These are phyloP conservation scores for Claviceps humidiphila DNA, from an alignment of 2,329 filamentous ascomycete species.

Conservation along the genomic window DNA sequence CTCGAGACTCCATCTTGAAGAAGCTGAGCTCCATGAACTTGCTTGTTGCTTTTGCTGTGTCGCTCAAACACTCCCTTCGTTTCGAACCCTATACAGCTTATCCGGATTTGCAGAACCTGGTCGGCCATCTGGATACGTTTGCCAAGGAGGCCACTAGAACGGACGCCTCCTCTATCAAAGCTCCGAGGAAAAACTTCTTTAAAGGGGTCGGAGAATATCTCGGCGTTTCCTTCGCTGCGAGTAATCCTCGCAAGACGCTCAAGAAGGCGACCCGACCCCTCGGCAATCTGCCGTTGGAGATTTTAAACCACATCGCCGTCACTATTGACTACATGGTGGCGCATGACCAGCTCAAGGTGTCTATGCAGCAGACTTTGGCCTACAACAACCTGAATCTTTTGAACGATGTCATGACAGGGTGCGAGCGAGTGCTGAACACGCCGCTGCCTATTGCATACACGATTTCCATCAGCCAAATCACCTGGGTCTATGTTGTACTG, in stretches of 20 bases:
- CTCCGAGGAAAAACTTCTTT: slow-evolving; percentile 36
- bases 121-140: slow-evolving; percentile 63
- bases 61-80: slow-evolving; percentile 70
- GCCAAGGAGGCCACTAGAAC: slow-evolving; percentile 40
- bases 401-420: slow-evolving; percentile 59
- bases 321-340: slow-evolving; percentile 50
- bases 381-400: slow-evolving; percentile 49
- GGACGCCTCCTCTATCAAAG: slow-evolving; percentile 19
- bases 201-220: slow-evolving; percentile 60
- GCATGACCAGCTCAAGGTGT: slow-evolving; percentile 40
- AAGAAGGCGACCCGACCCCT: slow-evolving; percentile 61
- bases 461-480: slow-evolving; percentile 76
- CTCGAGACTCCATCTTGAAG: slow-evolving; percentile 53
- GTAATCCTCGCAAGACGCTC: slow-evolving; percentile 65
- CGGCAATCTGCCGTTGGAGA: slow-evolving; percentile 74
- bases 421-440: slow-evolving; percentile 69
- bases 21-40: slow-evolving; percentile 69
- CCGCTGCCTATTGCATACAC: slow-evolving; percentile 72
- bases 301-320: slow-evolving; percentile 57
- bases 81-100: slow-evolving; percentile 74
- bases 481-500: slow-evolving; percentile 69
- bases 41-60: slow-evolving; percentile 61
- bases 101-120: slow-evolving; percentile 55
- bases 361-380: slow-evolving; percentile 46
- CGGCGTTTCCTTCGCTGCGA: slow-evolving; percentile 61